phyloP scores from a whole-genome alignment of 345 rosid species.

The Durio zibethinus region DNA sequence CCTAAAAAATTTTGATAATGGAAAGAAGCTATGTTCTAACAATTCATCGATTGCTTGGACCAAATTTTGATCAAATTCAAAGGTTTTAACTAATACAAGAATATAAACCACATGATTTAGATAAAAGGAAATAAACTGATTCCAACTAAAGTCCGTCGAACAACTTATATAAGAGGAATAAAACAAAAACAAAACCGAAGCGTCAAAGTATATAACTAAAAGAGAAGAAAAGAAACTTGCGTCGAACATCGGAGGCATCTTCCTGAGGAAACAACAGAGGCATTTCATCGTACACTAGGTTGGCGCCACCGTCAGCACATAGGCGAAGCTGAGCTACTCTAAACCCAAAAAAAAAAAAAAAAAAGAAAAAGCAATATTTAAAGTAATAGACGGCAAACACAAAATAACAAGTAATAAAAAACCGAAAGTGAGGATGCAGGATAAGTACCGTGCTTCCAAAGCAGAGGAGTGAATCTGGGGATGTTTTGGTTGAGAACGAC shows the following conservation, averaged over 20 bases:
- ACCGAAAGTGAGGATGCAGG: neutral
- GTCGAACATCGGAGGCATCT: constrained; percentile 50
- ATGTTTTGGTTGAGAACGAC: constrained; percentile 72
- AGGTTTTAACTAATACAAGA: neutral
- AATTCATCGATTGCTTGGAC: neutral
- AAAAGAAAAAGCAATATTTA: neutral
- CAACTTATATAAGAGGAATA: neutral
- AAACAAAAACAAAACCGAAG: neutral
- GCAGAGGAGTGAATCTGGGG: constrained; percentile 73
- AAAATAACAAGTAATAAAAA: neutral
- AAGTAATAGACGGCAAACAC: neutral
- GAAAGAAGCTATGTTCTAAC: neutral
- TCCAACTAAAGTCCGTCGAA: neutral
- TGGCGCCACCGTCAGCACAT: constrained; percentile 99
- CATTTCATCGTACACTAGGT: constrained; percentile 85
- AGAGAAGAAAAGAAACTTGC: constrained; percentile 29
- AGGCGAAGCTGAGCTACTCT: constrained; percentile 75
- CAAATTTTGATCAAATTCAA: neutral
- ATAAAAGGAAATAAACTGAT: neutral
- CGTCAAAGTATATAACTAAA: neutral
- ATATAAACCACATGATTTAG: neutral
- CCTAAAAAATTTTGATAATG: neutral
- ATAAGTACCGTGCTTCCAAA: constrained; percentile 75
- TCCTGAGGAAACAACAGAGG: constrained; percentile 63
- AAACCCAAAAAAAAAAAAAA: too few relatives aligned